phyloP scores from a whole-genome alignment of 805 yeast genomes.

The Blastobotrys americana region DNA sequence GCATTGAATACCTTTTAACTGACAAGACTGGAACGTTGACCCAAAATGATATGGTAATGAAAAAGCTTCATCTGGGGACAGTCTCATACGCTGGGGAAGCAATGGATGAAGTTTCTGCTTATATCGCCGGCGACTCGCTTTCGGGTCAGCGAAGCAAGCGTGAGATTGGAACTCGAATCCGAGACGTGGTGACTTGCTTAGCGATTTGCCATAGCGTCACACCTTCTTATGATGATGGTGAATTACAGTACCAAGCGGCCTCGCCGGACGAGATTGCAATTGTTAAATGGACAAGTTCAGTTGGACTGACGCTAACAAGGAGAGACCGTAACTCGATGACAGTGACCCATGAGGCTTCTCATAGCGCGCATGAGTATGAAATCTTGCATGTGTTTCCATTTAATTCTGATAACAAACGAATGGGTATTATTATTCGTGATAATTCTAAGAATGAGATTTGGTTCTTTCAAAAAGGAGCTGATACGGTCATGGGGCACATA shows the following conservation, averaged over 20 bases:
- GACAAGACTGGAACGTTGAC: constrained; percentile 98
- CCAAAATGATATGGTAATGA: constrained; percentile 96
- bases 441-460: constrained; percentile 57
- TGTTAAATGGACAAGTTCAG: constrained; percentile 79
- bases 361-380: constrained; percentile 44
- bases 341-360: constrained; percentile 54
- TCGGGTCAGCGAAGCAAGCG: constrained; percentile 42
- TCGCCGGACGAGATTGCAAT: constrained; percentile 98
- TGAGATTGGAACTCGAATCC: constrained; percentile 67
- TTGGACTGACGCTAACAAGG: constrained; percentile 71
- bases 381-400: constrained; percentile 86
- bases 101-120: constrained; percentile 77
- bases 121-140: constrained; percentile 35
- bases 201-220: constrained; percentile 98
- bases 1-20: constrained; percentile 84
- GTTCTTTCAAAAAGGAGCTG: constrained; percentile 95
- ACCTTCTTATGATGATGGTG: constrained; percentile 77
- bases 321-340: constrained; percentile 77
- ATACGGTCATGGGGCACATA: constrained; percentile 79
- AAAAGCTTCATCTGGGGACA: constrained; percentile 84
- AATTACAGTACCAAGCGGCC: constrained; percentile 85
- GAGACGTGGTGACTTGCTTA: constrained; percentile 72
- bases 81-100: constrained; percentile 90
- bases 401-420: constrained; percentile 89
- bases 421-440: constrained; percentile 83